Evolutionary conservation across 2,329 filamentous ascomycete genomes (phyloP), one percentile per base, ranked within the genome.

Genomic region (Pseudogymnoascus sp.): DNA sequence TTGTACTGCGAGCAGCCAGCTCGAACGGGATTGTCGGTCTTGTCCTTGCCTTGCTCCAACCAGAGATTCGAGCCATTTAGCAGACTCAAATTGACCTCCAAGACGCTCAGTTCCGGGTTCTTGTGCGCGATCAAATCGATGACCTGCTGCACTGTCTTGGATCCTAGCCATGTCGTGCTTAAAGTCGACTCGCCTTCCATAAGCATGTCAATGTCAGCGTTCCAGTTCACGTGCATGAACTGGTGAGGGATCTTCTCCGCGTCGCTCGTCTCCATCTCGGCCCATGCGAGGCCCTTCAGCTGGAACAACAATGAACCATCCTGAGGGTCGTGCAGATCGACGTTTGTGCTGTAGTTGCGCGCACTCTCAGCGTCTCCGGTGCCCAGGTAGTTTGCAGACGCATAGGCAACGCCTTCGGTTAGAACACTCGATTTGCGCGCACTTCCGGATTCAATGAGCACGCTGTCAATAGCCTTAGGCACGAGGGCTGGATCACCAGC

Each of bases 111-210:
- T 1, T 55, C 39, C 1, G 75, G 75, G 22, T 68, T 75, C 62
- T 72, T 74, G 63, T 77, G 73, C 0, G 70, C 73, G 0, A 75
- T 61, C 0, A 76, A 62, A 58, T 77, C 71, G 5, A 78, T 60
- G 1, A 75, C 63, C 62, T 38, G 62, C 25, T 38, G 60, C 14
- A 60, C 14, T 11, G 22, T 60, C 19, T 28, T 42, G 25, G 38
- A 25, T 5, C 60, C 36, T 33, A 59, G 28, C n/a, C 41, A 49
- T 3, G n/a, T 9, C 12, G 35, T 22, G 30, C 45, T 14, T 28
- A 52, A 22, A 11, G 36, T 22, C 30, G 62, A 11, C n/a, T 55
- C 16, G 23, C 63, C 14, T 55, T 64, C 8, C 55, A 62, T 60
- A 5, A 69, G 49, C 22, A 68, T 42, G 3, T 28, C 45, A 58